Base-by-base conservation (phyloP, 768 basidiomycete genomes). In the Russula griseocarnosa region DNA sequence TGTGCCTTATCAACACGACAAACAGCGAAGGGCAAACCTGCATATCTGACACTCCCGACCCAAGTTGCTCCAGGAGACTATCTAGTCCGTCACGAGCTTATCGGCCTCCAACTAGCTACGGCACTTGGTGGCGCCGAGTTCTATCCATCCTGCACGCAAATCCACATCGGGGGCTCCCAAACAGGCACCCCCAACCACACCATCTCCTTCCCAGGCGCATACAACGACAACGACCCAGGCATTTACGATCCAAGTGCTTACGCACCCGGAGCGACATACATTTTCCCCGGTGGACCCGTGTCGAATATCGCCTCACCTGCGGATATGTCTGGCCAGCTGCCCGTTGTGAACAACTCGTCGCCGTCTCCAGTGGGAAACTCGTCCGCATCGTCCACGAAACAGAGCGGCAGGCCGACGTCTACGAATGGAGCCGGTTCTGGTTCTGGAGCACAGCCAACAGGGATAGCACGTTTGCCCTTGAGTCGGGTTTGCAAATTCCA, bases 121-220 rank as follows among this genome's bases (percentile, higher is more conserved):
- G n/a, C n/a, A n/a, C n/a, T n/a, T n/a, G 83, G 85, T 5, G 87
- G 86, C 20, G 89, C 88, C 1, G 90, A 93, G 74, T 92, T 91
- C 74, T 22, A 36, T 51, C 0, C 26, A 0, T 82, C 24, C 14
- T 30, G 30, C 30, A 30, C 30, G 30, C 82, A 83, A 72, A 22
- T 77, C 63, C 74, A 71, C 46, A 72, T 92, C 42, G 75, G 78
- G 2, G 88, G 89, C 16, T 79, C 75, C 55, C 79, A 79, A 50
- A 79, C 78, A 1, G 85, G 82, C 20, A 71, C 65, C 1, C 85
- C 86, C 3, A 74, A 70, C 64, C 82, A 86, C 54, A 82, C 84
- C 38, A 87, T 88, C 46, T 77, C 74, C 38, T 78, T 92, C 63
- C 90, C 90, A 1, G 90, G 90, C 22, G 89, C 82, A n/a, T 92